phyloP scores from a whole-genome alignment of 306 rosid species.

The Rosa persica region DNA sequence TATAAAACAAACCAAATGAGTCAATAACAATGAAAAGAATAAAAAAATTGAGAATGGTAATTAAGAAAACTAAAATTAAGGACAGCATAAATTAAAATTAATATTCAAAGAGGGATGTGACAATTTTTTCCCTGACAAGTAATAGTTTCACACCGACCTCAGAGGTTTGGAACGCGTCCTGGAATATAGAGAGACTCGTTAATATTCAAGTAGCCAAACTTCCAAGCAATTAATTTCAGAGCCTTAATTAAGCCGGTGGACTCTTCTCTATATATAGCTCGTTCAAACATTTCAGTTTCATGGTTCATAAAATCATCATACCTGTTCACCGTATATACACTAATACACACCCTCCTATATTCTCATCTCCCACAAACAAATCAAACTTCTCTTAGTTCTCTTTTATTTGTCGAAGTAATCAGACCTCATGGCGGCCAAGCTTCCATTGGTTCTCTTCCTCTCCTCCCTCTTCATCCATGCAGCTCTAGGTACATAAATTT shows the following conservation, averaged over 20 bases:
- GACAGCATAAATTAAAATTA: background rate
- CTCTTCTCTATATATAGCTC: conserved; percentile 27
- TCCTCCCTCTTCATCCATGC: conserved; percentile 52
- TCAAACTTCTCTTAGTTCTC: background rate
- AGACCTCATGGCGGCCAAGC: conserved; percentile 41
- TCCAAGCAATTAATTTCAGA: background rate
- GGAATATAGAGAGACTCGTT: conserved; percentile 17
- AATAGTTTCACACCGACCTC: background rate
- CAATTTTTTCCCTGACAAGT: background rate
- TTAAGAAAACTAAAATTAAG: background rate
- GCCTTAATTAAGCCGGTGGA: conserved; percentile 6
- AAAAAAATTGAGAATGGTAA: background rate
- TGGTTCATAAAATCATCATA: conserved; percentile 5
- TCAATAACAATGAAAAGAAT: background rate
- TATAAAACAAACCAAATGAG: conserved; percentile 2
- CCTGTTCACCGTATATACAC: conserved; percentile 1
- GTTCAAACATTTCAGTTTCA: conserved; percentile 16
- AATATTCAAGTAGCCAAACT: background rate
- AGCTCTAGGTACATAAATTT: conserved; percentile 44
- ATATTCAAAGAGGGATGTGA: background rate
- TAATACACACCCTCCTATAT: background rate
- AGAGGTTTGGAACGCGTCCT: conserved; percentile 26
- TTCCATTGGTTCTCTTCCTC: conserved; percentile 42
- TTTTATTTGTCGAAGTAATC: background rate
- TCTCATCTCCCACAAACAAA: conserved; percentile 14